Conservation (phyloP, 2,329 filamentous ascomycete genomes). For the Trichocomaceae sp. region DNA sequence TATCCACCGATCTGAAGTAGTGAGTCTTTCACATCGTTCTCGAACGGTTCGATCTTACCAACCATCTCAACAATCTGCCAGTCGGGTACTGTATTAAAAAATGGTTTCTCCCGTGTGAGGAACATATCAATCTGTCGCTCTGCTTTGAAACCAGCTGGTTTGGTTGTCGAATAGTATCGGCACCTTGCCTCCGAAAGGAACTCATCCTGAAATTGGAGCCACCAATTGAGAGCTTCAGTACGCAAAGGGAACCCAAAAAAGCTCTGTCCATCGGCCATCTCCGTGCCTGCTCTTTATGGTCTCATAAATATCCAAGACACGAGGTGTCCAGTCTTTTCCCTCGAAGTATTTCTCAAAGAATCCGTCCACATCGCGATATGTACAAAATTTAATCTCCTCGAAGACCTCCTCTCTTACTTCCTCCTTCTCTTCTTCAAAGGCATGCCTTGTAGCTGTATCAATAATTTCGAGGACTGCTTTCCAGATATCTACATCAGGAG, state of each 20-base stretch:
- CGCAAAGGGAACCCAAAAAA: not conserved
- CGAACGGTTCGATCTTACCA: conserved; percentile 27
- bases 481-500: conserved; percentile 11
- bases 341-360: conserved; percentile 20
- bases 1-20: conserved; percentile 15
- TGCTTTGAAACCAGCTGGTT: not conserved
- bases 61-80: conserved; percentile 12
- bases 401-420: conserved; percentile 16
- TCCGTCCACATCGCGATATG: conserved; percentile 14
- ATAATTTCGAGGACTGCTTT: conserved; percentile 8
- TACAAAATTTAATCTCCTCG: conserved; percentile 16
- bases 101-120: not conserved
- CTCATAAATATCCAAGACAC: conserved; percentile 6
- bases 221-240: conserved; percentile 7
- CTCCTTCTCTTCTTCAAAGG: conserved; percentile 16
- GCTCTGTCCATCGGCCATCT: too few species aligned
- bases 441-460: conserved; percentile 13
- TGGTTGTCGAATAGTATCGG: not conserved
- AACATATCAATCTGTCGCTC: not conserved
- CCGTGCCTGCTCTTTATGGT: conserved; percentile 3
- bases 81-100: conserved; percentile 2
- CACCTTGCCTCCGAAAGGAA: conserved; percentile 2
- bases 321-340: conserved; percentile 15
- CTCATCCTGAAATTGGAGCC: conserved; percentile 12
- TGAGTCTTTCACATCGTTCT: conserved; percentile 22